Conservation (phyloP, 495 filamentous ascomycete species). For the Cercophora scortea region DNA sequence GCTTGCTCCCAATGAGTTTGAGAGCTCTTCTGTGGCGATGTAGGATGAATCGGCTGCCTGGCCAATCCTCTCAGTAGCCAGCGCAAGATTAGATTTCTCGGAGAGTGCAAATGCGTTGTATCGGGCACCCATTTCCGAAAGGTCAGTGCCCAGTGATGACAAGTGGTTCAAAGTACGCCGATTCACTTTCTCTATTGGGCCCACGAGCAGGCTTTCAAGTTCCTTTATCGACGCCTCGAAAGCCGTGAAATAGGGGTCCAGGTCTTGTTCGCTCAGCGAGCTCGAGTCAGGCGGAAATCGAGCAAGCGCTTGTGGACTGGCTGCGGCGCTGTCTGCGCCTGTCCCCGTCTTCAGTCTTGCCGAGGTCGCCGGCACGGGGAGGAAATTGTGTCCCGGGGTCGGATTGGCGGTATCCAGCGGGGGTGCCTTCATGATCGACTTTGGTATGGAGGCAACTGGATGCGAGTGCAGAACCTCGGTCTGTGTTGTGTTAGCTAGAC, state of each 20-base stretch:
- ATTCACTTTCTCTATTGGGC: conserved; percentile 93
- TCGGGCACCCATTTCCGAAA: conserved; percentile 83
- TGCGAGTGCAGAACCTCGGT: conserved; percentile 86
- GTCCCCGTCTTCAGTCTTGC: conserved; percentile 69
- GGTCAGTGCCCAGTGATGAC: conserved; percentile 71
- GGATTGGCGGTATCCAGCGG: conserved; percentile 89
- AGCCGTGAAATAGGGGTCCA: conserved; percentile 90
- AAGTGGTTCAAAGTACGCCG: conserved; percentile 79
- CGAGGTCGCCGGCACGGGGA: conserved; percentile 76
- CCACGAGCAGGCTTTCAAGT: conserved; percentile 75
- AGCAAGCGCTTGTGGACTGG: conserved; percentile 59
- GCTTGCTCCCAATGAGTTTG: conserved; percentile 68
- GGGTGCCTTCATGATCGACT: conserved; percentile 86
- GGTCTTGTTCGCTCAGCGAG: conserved; percentile 73
- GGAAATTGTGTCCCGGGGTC: conserved; percentile 76
- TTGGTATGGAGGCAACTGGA: conserved; percentile 84
- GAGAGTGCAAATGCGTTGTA: conserved; percentile 97
- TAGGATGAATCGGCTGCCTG: conserved; percentile 95
- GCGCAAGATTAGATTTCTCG: conserved; percentile 79
- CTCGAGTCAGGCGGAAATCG: conserved; percentile 77
- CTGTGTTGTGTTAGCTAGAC: conserved; percentile 42
- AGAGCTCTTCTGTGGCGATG: conserved; percentile 88
- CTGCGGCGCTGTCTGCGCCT: conserved; percentile 36
- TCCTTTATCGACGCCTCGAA: conserved; percentile 86
- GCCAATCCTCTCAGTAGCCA: conserved; percentile 87